These are phyloP conservation scores for Cadophora malorum DNA, from an alignment of 2,329 filamentous ascomycete genomes.

Conservation along the genomic window DNA sequence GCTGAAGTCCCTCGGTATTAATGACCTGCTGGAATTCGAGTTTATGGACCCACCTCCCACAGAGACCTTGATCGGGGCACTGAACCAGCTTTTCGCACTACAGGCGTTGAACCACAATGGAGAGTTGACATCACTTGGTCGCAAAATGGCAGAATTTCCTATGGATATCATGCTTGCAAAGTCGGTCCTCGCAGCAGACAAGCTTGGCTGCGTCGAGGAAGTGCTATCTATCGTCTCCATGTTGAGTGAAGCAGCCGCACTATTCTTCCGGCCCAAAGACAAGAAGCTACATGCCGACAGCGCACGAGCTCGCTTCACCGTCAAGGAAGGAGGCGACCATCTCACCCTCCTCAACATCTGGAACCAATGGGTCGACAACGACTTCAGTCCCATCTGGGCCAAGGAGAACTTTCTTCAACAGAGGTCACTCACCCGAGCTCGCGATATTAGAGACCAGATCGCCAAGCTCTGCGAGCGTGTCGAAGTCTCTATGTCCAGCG, in stretches of 20 bases:
- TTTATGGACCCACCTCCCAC: constrained; percentile 94
- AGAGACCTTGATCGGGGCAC: constrained; percentile 84
- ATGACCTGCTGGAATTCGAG: constrained; percentile 91
- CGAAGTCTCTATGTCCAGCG: constrained; percentile 76
- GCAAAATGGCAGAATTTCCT: constrained; percentile 95
- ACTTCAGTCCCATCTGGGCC: constrained; percentile 87
- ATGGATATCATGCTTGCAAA: constrained; percentile 92
- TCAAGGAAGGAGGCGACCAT: constrained; percentile 91
- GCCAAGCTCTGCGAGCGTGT: constrained; percentile 92
- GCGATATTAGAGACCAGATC: constrained; percentile 92
- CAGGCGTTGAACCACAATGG: constrained; percentile 89
- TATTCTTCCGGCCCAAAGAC: constrained; percentile 96
- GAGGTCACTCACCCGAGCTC: constrained; percentile 83
- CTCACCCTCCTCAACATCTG: constrained; percentile 89
- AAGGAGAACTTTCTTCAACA: constrained; percentile 95
- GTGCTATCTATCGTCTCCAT: constrained; percentile 93
- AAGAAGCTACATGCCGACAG: constrained; percentile 97
- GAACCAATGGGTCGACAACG: constrained; percentile 93
- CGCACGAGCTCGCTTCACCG: constrained; percentile 84
- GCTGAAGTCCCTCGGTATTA: constrained; percentile 88
- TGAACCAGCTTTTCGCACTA: constrained; percentile 91
- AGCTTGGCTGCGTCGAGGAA: constrained; percentile 92
- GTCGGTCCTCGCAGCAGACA: constrained; percentile 84
- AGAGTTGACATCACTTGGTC: constrained; percentile 86
- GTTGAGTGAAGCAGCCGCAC: constrained; percentile 83